phyloP scores from a whole-genome alignment of 345 rosid species.

The Hibiscus syriacus region DNA sequence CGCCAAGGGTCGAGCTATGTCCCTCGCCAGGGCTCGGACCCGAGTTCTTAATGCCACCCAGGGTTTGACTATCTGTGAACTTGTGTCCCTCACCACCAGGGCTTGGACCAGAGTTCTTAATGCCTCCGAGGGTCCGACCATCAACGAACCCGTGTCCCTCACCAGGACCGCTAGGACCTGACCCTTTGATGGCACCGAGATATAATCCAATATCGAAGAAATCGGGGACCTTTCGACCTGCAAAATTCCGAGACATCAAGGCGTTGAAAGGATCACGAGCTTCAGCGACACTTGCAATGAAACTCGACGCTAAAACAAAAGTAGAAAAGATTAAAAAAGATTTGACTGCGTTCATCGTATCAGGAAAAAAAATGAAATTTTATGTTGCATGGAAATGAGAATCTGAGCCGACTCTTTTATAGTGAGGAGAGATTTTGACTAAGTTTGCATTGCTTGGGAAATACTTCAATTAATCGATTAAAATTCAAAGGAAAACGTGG shows the following conservation, averaged over 20 bases:
- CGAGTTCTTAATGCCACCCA: no score
- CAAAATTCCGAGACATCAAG: slow-evolving; percentile 9
- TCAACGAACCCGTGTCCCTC: background rate
- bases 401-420: background rate
- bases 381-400: background rate
- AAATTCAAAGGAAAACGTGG: slow-evolving; percentile 6
- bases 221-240: slow-evolving; percentile 14
- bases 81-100: no score
- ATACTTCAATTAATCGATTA: background rate
- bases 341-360: slow-evolving; percentile 22
- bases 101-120: no score
- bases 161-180: background rate
- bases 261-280: slow-evolving; percentile 34
- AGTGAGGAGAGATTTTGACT: background rate
- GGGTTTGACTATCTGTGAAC: no score
- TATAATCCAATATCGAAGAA: slow-evolving; percentile 25
- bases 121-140: background rate
- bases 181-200: background rate
- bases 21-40: slow-evolving; percentile 24
- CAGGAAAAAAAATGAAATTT: background rate
- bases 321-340: slow-evolving; percentile 2
- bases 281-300: slow-evolving; percentile 14
- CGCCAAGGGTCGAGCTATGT: slow-evolving; percentile 15
- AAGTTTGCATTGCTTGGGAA: background rate
- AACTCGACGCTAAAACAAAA: slow-evolving; percentile 4